Conservation (phyloP, 129 eudicot species). For the Dittrichia graveolens region DNA sequence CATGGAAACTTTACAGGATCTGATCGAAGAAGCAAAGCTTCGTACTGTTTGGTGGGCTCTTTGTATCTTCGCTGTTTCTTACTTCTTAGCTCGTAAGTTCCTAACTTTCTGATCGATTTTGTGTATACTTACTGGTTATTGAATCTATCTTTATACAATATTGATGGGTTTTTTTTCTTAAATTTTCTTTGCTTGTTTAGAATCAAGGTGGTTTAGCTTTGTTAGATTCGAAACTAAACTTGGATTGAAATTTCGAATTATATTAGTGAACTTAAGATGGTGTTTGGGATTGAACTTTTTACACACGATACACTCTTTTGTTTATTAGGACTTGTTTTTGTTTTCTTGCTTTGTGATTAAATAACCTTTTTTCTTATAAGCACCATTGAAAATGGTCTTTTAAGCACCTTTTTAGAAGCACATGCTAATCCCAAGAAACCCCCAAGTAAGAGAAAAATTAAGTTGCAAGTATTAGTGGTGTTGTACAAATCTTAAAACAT, state of each 20-base stretch:
- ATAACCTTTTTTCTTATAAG: too few relatives aligned
- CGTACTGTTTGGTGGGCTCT: slow-evolving; percentile 94
- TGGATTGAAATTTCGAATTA: background rate
- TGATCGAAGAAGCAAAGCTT: slow-evolving; percentile 90
- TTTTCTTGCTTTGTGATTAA: too few relatives aligned
- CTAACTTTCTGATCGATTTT: slow-evolving; percentile 1
- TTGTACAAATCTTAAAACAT: slow-evolving; percentile 1
- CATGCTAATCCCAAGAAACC: too few relatives aligned
- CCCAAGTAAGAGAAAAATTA: background rate
- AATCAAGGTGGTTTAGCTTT: slow-evolving; percentile 2
- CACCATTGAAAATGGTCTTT: too few relatives aligned
- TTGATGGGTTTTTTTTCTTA: background rate
- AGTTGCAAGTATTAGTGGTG: slow-evolving; percentile 11
- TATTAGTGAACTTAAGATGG: background rate
- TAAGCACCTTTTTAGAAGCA: too few relatives aligned
- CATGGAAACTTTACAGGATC: slow-evolving; percentile 80
- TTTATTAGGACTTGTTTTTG: too few relatives aligned
- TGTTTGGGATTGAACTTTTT: too few relatives aligned
- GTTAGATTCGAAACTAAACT: slow-evolving; percentile 6
- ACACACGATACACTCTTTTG: too few relatives aligned
- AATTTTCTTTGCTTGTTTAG: background rate
- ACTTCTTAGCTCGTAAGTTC: slow-evolving; percentile 87
- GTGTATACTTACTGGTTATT: background rate
- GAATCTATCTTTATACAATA: background rate
- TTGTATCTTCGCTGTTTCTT: slow-evolving; percentile 71